Percentiles rank a stretch among this genome's conserved stretches.
These are phyloP conservation scores for Colletotrichum euphorbiae DNA, from an alignment of 2,329 filamentous ascomycete species.

Conservation along the genomic window DNA sequence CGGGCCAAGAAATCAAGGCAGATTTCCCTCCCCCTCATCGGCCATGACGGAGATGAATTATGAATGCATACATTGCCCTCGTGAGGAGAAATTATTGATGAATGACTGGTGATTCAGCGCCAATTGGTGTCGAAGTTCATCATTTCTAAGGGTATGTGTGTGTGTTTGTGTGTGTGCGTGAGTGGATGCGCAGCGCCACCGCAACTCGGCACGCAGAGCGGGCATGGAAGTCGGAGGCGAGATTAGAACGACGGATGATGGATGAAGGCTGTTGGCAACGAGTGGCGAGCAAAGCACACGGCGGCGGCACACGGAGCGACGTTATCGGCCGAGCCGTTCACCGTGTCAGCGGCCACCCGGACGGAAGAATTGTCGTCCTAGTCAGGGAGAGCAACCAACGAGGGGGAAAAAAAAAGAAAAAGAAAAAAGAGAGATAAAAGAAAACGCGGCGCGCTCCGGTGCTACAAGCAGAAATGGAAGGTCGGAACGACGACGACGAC, in stretches of 20 bases:
- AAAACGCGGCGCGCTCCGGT: slow-evolving; percentile 12
- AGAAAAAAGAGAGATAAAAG: no score
- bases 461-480: not conserved
- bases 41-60: not conserved
- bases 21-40: not conserved
- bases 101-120: slow-evolving; percentile 3
- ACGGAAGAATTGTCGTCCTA: slow-evolving; percentile 19
- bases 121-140: slow-evolving; percentile 7
- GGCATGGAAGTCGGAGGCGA: slow-evolving; percentile 36
- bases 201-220: slow-evolving; percentile 24
- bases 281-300: slow-evolving; percentile 2
- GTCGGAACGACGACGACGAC: not conserved
- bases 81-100: not conserved
- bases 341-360: slow-evolving; percentile 11
- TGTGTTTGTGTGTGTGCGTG: slow-evolving; percentile 5
- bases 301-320: not conserved
- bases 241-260: slow-evolving; percentile 12
- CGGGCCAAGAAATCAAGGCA: slow-evolving; percentile 29
- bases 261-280: slow-evolving; percentile 27
- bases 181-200: slow-evolving; percentile 14
- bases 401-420: not conserved
- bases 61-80: slow-evolving; percentile 1
- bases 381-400: slow-evolving; percentile 9
- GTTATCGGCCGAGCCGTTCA: slow-evolving; percentile 21
- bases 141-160: slow-evolving; percentile 3